phyloP scores from a whole-genome alignment of 2,329 filamentous ascomycete genomes.

The Curvularia sp. region DNA sequence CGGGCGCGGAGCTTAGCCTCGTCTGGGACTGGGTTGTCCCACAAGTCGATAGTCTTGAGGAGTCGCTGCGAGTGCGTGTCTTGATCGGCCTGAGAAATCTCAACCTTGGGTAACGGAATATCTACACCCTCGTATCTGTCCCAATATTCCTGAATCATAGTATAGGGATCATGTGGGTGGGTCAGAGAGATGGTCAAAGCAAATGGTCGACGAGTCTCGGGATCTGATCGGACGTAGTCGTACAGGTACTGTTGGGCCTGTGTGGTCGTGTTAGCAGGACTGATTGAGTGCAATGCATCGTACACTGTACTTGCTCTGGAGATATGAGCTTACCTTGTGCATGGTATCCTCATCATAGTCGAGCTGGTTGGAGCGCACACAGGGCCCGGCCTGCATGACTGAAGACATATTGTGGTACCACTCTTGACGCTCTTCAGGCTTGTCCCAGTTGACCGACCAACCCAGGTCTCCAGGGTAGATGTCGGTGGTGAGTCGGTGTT shows the following conservation, averaged over 20 bases:
- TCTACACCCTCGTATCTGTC: conserved; percentile 88
- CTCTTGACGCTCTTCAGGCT: conserved; percentile 81
- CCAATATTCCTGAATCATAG: conserved; percentile 93
- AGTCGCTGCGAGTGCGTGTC: conserved; percentile 88
- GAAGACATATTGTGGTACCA: conserved; percentile 96
- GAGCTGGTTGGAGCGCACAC: conserved; percentile 90
- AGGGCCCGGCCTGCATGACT: conserved; percentile 86
- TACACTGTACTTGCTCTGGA: not conserved
- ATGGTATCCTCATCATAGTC: conserved; percentile 97
- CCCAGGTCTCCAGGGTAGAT: conserved; percentile 95
- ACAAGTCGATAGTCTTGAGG: conserved; percentile 84
- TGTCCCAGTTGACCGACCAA: conserved; percentile 95
- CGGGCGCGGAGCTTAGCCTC: conserved; percentile 86
- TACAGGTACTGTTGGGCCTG: conserved; percentile 84
- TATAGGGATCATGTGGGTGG: conserved; percentile 94
- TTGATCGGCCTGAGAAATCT: conserved; percentile 79
- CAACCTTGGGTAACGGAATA: conserved; percentile 80
- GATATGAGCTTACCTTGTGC: conserved; percentile 64
- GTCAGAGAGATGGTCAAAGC: conserved; percentile 90
- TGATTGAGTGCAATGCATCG: not conserved
- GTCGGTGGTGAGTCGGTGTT: conserved; percentile 84
- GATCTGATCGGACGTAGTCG: conserved; percentile 84
- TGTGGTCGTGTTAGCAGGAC: conserved; percentile 15
- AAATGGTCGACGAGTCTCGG: conserved; percentile 73
- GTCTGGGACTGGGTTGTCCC: conserved; percentile 81